Evolutionary conservation across 805 yeast genomes (phyloP).

Genomic region (Tetrapisispora fleetii): DNA sequence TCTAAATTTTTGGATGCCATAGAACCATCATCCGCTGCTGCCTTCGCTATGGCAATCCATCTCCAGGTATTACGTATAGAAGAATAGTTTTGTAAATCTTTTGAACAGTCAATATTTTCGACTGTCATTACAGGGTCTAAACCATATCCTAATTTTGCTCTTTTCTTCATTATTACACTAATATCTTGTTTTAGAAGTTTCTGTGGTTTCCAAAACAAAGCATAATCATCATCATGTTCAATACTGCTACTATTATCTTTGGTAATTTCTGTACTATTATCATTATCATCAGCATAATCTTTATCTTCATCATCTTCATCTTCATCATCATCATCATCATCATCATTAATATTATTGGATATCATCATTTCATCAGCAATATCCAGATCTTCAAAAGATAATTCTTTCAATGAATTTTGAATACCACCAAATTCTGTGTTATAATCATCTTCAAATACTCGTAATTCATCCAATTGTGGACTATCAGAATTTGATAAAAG

Average conservation of each 20-base stretch:
- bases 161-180: constrained; percentile 54
- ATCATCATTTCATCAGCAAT: constrained; percentile 16
- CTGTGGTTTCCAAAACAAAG: constrained; percentile 27
- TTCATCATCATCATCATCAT: constrained; percentile 12
- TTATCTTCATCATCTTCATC: constrained; percentile 2
- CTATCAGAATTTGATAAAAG: constrained; percentile 39
- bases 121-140: constrained; percentile 57
- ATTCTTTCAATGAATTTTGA: constrained; percentile 12
- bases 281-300: constrained; percentile 12
- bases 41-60: constrained; percentile 72
- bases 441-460: constrained; percentile 15
- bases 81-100: constrained; percentile 39
- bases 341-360: constrained; percentile 8
- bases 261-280: constrained; percentile 3
- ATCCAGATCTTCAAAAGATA: constrained; percentile 28
- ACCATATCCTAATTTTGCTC: constrained; percentile 70
- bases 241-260: too few relatives aligned
- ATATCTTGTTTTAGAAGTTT: constrained; percentile 61
- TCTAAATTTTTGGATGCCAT: constrained; percentile 66
- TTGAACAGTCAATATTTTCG: constrained; percentile 43
- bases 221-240: constrained; percentile 15
- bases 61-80: constrained; percentile 78
- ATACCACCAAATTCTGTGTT: constrained; percentile 15
- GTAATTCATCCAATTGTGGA: constrained; percentile 21
- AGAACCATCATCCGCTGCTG: constrained; percentile 51